These are phyloP conservation scores for Chernovozyma sophiae-reginae DNA, from an alignment of 1,139 yeast species.

Conservation along the genomic window DNA sequence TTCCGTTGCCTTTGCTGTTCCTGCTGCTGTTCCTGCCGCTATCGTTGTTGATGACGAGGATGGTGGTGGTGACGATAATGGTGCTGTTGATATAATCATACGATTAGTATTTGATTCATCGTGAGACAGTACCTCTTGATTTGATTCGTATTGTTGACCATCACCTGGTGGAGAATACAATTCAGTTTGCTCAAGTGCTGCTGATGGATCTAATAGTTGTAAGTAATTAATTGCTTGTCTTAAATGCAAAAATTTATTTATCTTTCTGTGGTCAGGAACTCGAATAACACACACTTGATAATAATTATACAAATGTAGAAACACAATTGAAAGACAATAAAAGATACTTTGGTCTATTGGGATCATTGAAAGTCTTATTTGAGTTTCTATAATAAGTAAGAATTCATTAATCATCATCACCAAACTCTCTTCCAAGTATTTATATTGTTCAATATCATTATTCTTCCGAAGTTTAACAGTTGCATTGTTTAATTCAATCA, in stretches of 20 bases:
- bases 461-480: neutral
- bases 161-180: neutral
- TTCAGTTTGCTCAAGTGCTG: neutral
- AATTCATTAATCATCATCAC: slow-evolving; percentile 28
- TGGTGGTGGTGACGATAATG: too few species aligned
- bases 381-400: slow-evolving; percentile 26
- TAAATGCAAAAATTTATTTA: slow-evolving; percentile 31
- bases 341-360: slow-evolving; percentile 27
- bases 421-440: slow-evolving; percentile 22
- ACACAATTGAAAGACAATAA: slow-evolving; percentile 31
- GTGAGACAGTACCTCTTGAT: too few species aligned
- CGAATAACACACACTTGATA: slow-evolving; percentile 28
- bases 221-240: slow-evolving; percentile 34
- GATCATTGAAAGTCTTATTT: slow-evolving; percentile 10
- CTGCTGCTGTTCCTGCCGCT: too few species aligned
- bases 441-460: slow-evolving; percentile 2
- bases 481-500: slow-evolving; percentile 2
- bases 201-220: slow-evolving; percentile 29
- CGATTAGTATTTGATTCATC: too few species aligned
- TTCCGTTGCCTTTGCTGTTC: too few species aligned
- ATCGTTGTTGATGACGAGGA: too few species aligned
- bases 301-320: slow-evolving; percentile 33
- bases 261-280: slow-evolving; percentile 17
- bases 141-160: neutral
- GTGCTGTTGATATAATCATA: too few species aligned